Evolutionary conservation across 176 grass and related monocot species (phyloP).

Genomic region (Oryza glaberrima): DNA sequence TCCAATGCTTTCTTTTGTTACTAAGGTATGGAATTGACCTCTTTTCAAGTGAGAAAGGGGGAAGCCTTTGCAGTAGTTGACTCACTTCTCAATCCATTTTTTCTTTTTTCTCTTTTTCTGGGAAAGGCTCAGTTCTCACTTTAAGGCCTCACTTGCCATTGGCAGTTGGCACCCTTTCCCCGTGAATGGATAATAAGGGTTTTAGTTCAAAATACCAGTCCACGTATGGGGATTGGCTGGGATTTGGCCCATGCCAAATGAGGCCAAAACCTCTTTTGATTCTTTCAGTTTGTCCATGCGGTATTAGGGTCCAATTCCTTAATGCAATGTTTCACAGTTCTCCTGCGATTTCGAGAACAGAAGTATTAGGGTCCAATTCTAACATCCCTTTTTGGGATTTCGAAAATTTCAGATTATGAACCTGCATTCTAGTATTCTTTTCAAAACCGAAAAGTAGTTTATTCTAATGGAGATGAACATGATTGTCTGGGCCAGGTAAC

Average conservation of each 20-base stretch:
- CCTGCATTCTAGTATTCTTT: neutral
- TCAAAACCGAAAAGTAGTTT: neutral
- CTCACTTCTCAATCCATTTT: neutral
- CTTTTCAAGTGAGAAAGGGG: neutral
- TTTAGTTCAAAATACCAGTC: neutral
- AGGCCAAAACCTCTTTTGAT: neutral
- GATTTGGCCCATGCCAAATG: neutral
- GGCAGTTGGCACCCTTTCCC: neutral
- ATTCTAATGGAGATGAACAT: slow-evolving; percentile 31
- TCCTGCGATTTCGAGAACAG: too few species aligned
- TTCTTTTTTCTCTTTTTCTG: neutral
- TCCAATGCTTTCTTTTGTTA: slow-evolving; percentile 97
- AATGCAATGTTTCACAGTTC: too few species aligned
- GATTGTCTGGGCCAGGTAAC: slow-evolving; percentile 61
- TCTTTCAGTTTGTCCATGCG: neutral
- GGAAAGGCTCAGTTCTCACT: neutral
- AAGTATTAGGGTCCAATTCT: neutral
- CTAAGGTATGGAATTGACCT: slow-evolving; percentile 61
- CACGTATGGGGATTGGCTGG: neutral
- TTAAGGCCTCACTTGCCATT: neutral
- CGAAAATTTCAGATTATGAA: neutral
- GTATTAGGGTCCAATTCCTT: neutral
- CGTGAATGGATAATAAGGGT: neutral
- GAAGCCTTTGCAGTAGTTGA: neutral
- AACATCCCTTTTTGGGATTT: neutral